Evolutionary conservation across 2,329 filamentous ascomycete species (phyloP), one percentile per base, ranked within the genome.

Genomic region (Pseudocercospora fuligena): DNA sequence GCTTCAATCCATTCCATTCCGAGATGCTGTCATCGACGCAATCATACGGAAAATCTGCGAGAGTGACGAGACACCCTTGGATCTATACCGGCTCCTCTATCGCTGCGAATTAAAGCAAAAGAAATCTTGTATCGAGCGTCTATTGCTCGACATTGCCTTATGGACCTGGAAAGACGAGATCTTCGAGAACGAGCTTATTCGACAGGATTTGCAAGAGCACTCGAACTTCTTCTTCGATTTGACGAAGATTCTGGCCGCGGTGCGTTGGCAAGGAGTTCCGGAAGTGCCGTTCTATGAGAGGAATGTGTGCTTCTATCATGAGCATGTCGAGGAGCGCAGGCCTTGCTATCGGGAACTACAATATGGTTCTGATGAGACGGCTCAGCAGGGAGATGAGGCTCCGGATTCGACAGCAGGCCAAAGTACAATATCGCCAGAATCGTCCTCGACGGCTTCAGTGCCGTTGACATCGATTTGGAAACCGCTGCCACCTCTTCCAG

Each of bases 1-100:
- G 11, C 46, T 65, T 23, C 21, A 27, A 12, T 65, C 63, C 11
- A 56, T 23, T 12, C 23, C 57, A 2, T 61, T 61, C 58, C 31
- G 54, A 27, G 58, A 65, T 23, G 63, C 63, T 19, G 43, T 65
- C 21, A 29, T 53, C 21, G 63, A 65, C 23, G 54, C 62, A 3
- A 51, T 59, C 2, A 25, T 60, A 16, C 16, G 33, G 4, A 60
- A 60, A 25, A 21, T 64, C 25, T 25, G 46, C 33, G 31, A 27
- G 5, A 27, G 40, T n/a, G n/a, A 47, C 16, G 16, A 29, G 12
- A 29, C 23, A 21, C 57, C 57, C 27, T 14, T 60, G 1, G 29
- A 46, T 27, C 29, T 60, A 7, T 60, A 60, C 33, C 3, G 43
- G 14, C 3, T 27, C 4, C 27, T 60, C 31, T 60, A 60, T 16